Conservation (phyloP, 306 rosid species). For the Neltuma alba region DNA sequence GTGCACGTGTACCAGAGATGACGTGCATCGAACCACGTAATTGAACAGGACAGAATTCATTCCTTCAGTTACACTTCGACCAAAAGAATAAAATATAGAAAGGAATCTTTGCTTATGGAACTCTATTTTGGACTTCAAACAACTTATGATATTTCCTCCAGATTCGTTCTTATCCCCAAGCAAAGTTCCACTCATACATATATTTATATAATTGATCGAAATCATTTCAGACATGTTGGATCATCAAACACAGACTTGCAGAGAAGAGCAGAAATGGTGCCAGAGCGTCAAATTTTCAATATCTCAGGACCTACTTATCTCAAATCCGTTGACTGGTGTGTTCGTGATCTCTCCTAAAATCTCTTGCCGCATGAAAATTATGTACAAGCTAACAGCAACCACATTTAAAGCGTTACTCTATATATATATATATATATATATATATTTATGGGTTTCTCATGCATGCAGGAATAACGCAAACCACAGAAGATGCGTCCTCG, state of each 20-base stretch:
- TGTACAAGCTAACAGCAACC: not conserved
- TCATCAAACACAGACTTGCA: not conserved
- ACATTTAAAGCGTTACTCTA: not conserved
- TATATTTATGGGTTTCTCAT: not conserved
- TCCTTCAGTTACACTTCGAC: not conserved
- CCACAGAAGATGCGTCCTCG: constrained; percentile 30
- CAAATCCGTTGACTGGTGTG: constrained; percentile 34
- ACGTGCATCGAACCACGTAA: not conserved
- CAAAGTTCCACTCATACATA: too few species aligned
- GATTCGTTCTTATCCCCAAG: not conserved
- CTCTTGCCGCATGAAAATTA: not conserved
- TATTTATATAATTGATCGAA: not conserved
- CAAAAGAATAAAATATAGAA: not conserved
- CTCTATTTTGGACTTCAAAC: not conserved
- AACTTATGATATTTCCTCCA: not conserved
- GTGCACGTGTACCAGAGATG: too few species aligned
- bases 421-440: too few species aligned
- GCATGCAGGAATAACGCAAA: constrained; percentile 14
- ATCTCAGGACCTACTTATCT: constrained; percentile 38
- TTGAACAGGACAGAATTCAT: not conserved
- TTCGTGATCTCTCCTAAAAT: too few species aligned
- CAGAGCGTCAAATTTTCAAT: not conserved
- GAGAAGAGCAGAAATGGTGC: not conserved
- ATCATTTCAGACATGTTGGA: not conserved
- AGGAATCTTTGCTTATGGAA: too few species aligned